Base-by-base conservation (phyloP, 345 rosid species). In the Populus davidiana region DNA sequence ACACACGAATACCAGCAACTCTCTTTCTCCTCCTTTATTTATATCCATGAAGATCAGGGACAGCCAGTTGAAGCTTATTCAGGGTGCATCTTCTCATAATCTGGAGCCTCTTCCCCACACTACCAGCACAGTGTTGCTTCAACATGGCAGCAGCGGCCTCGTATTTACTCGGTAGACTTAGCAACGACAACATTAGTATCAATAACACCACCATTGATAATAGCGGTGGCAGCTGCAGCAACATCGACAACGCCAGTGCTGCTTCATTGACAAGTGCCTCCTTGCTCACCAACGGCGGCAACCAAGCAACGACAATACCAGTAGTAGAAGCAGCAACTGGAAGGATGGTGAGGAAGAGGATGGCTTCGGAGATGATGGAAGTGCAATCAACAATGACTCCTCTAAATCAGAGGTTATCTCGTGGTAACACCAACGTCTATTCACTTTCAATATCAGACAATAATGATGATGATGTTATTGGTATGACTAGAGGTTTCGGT, bases 361-460 rank as follows among this genome's bases (percentile, higher is more conserved):
- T 89, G 91, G 98, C 97, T 41, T 88, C 97, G 0, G 99, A 96
- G 83, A 86, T 92, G 91, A 87, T 87, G 72, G 76, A 80, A 62
- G 72, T 76, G 68, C 84, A 67, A 47, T 74, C 76, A 29, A 67
- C 61, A 71, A 69, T 20, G 38, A 68, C 27, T n/a, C 63, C 29
- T 23, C 78, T 67, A 66, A 77, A 77, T 75, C 85, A 78, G 67
- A 88, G 88, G 71, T 83, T 61, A n/a, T 52, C 67, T 18, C 64
- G 39, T 13, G 31, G 79, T 25, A 49, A 63, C 27, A 49, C 25
- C 66, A 67, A 5, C 41, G 36, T 8, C 27, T 62, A 77, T 62
- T 43, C 75, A 18, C 47, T 70, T 21, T 43, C 61, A 5, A 68
- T 52, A 69, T 11, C 41, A 79, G n/a, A 71, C 14, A 63, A 18